Percentiles rank a stretch among this genome's conserved stretches.
Conservation (phyloP, 495 filamentous ascomycete species). For the Oleoguttula mirabilis region DNA sequence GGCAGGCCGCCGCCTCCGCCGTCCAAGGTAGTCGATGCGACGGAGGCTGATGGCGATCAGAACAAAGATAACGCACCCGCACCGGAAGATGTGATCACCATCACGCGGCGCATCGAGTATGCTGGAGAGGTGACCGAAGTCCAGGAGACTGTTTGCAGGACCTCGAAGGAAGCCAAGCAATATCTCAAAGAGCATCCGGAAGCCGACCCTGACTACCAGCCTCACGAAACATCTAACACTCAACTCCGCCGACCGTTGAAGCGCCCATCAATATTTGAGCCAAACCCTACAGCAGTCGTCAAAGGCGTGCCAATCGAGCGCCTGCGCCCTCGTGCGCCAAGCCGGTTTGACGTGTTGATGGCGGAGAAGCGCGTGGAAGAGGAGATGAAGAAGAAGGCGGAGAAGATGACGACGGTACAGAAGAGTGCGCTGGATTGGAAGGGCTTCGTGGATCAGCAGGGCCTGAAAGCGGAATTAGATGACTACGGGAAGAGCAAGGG, state of each 20-base stretch:
- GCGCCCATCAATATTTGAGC: conserved; percentile 73
- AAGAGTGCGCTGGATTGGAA: conserved; percentile 95
- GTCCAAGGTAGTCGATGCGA: background rate
- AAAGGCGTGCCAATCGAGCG: conserved; percentile 25
- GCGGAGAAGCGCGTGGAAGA: conserved; percentile 29
- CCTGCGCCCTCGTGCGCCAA: conserved; percentile 30
- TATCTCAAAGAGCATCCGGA: conserved; percentile 42
- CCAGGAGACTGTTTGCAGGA: conserved; percentile 60
- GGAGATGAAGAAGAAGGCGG: conserved; percentile 41
- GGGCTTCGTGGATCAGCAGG: conserved; percentile 80
- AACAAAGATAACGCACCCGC: conserved; percentile 11
- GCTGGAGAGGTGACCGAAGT: conserved; percentile 68
- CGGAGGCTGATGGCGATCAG: conserved; percentile 2
- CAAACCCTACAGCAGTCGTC: conserved; percentile 39
- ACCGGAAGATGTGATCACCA: conserved; percentile 51
- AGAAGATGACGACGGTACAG: conserved; percentile 91
- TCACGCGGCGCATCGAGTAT: conserved; percentile 82
- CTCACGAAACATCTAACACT: conserved; percentile 19
- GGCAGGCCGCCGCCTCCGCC: conserved; percentile 7
- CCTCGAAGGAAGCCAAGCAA: conserved; percentile 69
- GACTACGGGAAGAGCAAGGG: conserved; percentile 73
- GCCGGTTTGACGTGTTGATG: conserved; percentile 25
- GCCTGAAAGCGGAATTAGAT: conserved; percentile 81
- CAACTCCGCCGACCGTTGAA: conserved; percentile 53
- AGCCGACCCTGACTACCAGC: conserved; percentile 1